Conservation (phyloP, 768 basidiomycete genomes). For the Naganishia friedmannii region DNA sequence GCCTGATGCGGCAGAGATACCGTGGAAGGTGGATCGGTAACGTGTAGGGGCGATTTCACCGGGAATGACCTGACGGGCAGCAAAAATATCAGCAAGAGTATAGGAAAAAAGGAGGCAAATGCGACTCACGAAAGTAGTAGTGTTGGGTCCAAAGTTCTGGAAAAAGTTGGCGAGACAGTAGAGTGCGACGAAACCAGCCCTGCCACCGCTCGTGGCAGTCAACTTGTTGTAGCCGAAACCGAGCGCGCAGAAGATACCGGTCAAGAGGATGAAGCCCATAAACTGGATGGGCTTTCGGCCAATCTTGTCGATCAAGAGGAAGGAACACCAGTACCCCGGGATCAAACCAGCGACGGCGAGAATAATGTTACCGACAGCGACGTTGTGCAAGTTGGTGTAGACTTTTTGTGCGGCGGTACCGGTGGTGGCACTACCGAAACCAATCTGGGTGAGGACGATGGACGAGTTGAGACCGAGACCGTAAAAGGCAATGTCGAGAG, state of each 20-base stretch:
- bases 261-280: conserved; percentile 49
- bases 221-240: conserved; percentile 52
- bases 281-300: conserved; percentile 53
- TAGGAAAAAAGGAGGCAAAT: neutral
- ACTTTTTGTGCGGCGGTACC: conserved; percentile 34
- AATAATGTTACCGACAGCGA: conserved; percentile 51
- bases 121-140: conserved; percentile 42
- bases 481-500: conserved; percentile 73
- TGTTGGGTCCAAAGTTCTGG: conserved; percentile 51
- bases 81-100: neutral
- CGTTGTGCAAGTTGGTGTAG: conserved; percentile 47
- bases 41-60: conserved; percentile 54
- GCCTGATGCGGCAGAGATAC: conserved; percentile 52
- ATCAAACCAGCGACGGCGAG: conserved; percentile 52
- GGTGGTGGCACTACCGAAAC: conserved; percentile 60
- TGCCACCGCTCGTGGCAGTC: conserved; percentile 40
- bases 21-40: conserved; percentile 52
- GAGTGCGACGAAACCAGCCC: conserved; percentile 48
- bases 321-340: conserved; percentile 52
- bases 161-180: conserved; percentile 54
- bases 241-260: conserved; percentile 45
- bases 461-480: conserved; percentile 80
- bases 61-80: conserved; percentile 42
- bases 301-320: conserved; percentile 50
- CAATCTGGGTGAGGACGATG: conserved; percentile 69